Conservation (phyloP, 1,284 basidiomycete species). For the Nidula niveotomentosa region DNA sequence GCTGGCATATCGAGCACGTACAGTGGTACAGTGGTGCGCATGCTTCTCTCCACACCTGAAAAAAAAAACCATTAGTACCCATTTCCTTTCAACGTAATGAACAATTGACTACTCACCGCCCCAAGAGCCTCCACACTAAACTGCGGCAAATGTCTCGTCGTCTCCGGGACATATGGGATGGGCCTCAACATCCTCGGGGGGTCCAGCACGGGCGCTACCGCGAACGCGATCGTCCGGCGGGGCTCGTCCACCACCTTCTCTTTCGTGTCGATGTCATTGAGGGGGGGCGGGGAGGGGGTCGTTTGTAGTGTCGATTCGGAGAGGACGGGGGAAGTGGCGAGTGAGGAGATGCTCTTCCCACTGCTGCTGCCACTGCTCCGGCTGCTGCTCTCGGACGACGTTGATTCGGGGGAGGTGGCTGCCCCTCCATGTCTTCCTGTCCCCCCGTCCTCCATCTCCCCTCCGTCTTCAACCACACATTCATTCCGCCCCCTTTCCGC, state of each 20-base stretch:
- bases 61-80: slow-evolving; percentile 6
- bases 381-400: slow-evolving; percentile 11
- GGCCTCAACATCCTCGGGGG: slow-evolving; percentile 57
- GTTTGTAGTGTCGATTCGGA: slow-evolving; percentile 73
- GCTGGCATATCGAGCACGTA: slow-evolving; percentile 67
- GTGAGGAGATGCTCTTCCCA: slow-evolving; percentile 17
- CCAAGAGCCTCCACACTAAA: slow-evolving; percentile 59
- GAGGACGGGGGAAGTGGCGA: slow-evolving; percentile 71
- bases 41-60: slow-evolving; percentile 76
- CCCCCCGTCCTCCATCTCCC: slow-evolving; percentile 31
- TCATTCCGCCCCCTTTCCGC: slow-evolving; percentile 44
- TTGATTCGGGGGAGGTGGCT: slow-evolving; percentile 7
- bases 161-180: slow-evolving; percentile 69
- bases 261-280: slow-evolving; percentile 21
- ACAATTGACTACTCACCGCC: slow-evolving; percentile 39
- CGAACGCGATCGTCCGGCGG: slow-evolving; percentile 13
- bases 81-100: slow-evolving; percentile 1
- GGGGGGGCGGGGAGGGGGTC: slow-evolving; percentile 70
- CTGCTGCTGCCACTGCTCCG: slow-evolving; percentile 8
- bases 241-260: slow-evolving; percentile 28
- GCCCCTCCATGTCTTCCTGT: slow-evolving; percentile 6
- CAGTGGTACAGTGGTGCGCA: slow-evolving; percentile 71
- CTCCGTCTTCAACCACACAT: slow-evolving; percentile 24
- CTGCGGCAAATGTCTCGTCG: slow-evolving; percentile 55
- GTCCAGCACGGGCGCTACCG: slow-evolving; percentile 54